Conservation (phyloP, 2,329 filamentous ascomycete species). For the Aspergillus viridinutans region DNA sequence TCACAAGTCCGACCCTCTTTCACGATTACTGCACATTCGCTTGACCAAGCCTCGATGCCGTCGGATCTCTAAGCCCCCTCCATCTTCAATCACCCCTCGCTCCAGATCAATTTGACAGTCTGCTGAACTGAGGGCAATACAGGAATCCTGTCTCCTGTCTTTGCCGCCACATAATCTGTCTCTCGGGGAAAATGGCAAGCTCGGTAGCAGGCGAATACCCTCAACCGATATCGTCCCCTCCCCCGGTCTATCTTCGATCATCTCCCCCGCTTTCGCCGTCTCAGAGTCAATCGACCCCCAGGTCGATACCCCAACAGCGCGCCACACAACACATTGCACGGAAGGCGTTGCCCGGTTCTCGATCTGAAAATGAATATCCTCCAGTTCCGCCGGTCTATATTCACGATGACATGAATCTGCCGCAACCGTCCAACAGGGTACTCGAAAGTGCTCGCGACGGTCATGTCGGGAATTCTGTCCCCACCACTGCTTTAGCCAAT, state of each 20-base stretch:
- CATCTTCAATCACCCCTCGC: not conserved
- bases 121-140: not conserved
- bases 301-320: constrained; percentile 18
- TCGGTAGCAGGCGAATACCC: constrained; percentile 19
- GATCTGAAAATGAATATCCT: constrained; percentile 25
- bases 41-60: not conserved
- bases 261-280: constrained; percentile 27
- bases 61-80: not conserved
- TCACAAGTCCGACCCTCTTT: no score
- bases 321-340: constrained; percentile 20
- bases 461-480: constrained; percentile 18
- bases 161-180: not conserved
- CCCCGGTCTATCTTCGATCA: constrained; percentile 41
- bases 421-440: constrained; percentile 24
- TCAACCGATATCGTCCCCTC: constrained; percentile 37
- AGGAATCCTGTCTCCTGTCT: not conserved
- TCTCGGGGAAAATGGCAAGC: constrained; percentile 22
- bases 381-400: constrained; percentile 33
- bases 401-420: constrained; percentile 22
- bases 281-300: constrained; percentile 1
- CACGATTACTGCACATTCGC: not conserved
- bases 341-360: constrained; percentile 21
- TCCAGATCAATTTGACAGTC: not conserved
- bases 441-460: constrained; percentile 25
- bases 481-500: constrained; percentile 22